Base-by-base conservation (phyloP, 345 rosid species). In the Syzygium aromaticum region DNA sequence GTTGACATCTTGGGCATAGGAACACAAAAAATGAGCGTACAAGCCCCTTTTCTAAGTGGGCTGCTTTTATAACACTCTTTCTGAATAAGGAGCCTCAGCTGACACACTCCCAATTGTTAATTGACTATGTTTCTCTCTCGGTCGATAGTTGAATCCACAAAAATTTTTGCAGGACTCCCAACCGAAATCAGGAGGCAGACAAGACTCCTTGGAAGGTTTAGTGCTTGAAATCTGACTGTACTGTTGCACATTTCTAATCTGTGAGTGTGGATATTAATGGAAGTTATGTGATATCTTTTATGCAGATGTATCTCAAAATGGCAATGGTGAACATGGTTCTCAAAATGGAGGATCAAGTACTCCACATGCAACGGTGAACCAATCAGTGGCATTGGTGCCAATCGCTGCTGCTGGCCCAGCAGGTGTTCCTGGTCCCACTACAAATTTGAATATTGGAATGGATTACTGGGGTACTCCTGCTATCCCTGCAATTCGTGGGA, bases 381-480 rank as follows among this genome's bases (percentile, higher is more conserved):
- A 91, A 84, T 87, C 95, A 13, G 87, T 95, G 93, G 64, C 96
- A 54, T 78, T 93, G 53, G 87, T 94, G 90, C 99, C 98, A 77
- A 90, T 94, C 85, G 85, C 97, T 84, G 92, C 95, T 88, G 67
- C 94, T 84, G 95, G 94, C 57, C 91, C 92, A 19, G 93, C 89
- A 86, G 94, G 92, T 77, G 89, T 94, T 91, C 94, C 97, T 54
- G 97, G 97, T 23, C 99, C 99, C 51, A 88, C 99, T 6, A 96
- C 99, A 86, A 98, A 95, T 91, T 92, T 98, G 88, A 97, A 98
- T 89, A 95, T 98, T 91, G 99, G 99, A 87, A 98, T 96, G 99
- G 99, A 98, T 83, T 98, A 94, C 73, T 98, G 99, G 99, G 98
- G 98, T 78, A 91, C 95, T 84, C 95, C 97, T 86, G 91, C 95